Conservation (phyloP, 176 grass and related monocot genomes). For the Juncus inflexus region DNA sequence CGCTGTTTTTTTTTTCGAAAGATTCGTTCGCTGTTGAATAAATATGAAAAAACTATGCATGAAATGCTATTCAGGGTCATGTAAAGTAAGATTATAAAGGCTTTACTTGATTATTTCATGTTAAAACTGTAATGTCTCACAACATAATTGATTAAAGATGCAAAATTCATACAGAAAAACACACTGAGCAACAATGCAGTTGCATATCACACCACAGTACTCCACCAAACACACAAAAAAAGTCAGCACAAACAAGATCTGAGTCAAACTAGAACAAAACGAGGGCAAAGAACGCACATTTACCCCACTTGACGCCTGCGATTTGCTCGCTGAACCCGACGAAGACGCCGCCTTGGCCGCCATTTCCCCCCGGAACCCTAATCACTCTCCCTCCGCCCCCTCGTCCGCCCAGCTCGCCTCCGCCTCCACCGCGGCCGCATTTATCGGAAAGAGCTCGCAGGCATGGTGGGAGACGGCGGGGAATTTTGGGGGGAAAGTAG, state of each 20-base stretch:
- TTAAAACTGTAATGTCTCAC: not conserved
- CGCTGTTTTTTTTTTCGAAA: not conserved
- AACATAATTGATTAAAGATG: not conserved
- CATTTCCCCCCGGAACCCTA: slow-evolving; percentile 46
- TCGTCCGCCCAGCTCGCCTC: slow-evolving; percentile 10
- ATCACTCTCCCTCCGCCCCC: not conserved
- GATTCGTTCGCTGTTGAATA: not conserved
- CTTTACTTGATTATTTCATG: not conserved
- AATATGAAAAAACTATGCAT: not conserved
- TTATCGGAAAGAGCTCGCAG: not conserved
- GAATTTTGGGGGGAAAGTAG: slow-evolving; percentile 21
- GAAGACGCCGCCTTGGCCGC: slow-evolving; percentile 29
- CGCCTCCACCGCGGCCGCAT: not conserved
- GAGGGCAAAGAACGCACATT: not conserved
- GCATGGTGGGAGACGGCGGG: not conserved
- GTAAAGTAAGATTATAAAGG: not conserved
- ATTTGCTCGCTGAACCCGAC: slow-evolving; percentile 42
- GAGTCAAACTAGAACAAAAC: slow-evolving; percentile 13
- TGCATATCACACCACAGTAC: not conserved
- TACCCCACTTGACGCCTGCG: slow-evolving; percentile 26
- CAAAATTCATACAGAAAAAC: not conserved
- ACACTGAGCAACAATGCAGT: slow-evolving; percentile 8
- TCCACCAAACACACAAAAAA: not conserved
- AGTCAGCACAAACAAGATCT: slow-evolving; percentile 18
- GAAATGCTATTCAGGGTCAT: too few relatives aligned